Conservation (phyloP, 441 rosid species). For the Populus hybrid region DNA sequence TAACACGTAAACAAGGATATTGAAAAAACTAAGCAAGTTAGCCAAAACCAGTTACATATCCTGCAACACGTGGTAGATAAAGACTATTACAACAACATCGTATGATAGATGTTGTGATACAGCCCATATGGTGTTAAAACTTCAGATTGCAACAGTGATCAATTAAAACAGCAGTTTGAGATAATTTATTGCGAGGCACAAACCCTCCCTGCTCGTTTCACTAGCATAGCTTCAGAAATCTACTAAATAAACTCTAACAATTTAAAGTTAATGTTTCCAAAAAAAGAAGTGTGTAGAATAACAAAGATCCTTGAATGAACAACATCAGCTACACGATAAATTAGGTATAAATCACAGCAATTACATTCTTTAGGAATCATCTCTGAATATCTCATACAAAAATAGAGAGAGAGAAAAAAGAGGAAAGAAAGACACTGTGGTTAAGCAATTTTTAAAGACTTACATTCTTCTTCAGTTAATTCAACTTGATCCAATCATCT, state of each 20-base stretch:
- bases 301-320: neutral
- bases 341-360: neutral
- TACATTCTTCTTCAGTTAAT: neutral
- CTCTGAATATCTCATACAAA: neutral
- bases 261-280: neutral
- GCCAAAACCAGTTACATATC: neutral
- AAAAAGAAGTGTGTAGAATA: neutral
- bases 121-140: neutral
- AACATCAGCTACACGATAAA: neutral
- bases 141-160: neutral
- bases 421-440: no score
- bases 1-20: slow-evolving; percentile 26
- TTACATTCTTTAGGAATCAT: neutral
- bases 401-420: no score
- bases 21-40: slow-evolving; percentile 12
- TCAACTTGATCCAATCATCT: neutral
- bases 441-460: no score
- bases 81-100: neutral
- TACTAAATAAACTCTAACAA: neutral
- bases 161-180: neutral
- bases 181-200: neutral
- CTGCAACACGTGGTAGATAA: neutral
- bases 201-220: neutral
- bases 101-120: neutral
- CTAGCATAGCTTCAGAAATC: neutral